Evolutionary conservation across 371 early-diverging fungal species (phyloP).

Genomic region (Lichtheimia corymbifera): DNA sequence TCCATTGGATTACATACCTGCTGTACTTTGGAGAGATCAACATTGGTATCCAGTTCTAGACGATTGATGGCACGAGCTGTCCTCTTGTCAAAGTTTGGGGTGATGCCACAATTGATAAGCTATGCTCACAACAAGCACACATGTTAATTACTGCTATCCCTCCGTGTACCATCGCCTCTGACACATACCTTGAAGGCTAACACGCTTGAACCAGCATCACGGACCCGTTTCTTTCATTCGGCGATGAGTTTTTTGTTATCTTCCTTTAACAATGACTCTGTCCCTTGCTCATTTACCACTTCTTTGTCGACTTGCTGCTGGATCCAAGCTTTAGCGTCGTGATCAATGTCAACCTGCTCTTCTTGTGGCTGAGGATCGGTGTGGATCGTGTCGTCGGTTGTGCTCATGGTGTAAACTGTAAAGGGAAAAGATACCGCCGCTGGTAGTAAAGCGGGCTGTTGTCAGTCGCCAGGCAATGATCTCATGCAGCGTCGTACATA

Average conservation of each 20-base stretch:
- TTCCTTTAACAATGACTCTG: background rate
- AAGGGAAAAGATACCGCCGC: background rate
- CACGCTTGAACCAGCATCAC: constrained; percentile 51
- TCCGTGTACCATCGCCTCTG: background rate
- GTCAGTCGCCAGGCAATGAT: too few species aligned
- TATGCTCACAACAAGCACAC: constrained; percentile 1
- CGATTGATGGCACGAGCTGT: constrained; percentile 58
- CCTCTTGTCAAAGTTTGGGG: constrained; percentile 55
- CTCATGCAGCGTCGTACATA: too few species aligned
- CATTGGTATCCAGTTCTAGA: constrained; percentile 55
- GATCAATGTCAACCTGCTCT: constrained; percentile 21
- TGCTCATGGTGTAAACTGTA: background rate
- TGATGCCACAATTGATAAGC: constrained; percentile 64
- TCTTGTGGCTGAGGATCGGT: background rate
- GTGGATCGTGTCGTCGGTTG: background rate
- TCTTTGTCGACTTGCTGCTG: constrained; percentile 50
- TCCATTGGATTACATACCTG: constrained; percentile 31
- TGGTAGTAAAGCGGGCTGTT: too few species aligned
- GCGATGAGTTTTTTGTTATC: background rate
- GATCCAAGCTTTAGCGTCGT: constrained; percentile 59
- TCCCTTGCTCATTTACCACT: constrained; percentile 36
- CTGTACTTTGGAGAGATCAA: constrained; percentile 54
- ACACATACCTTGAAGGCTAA: constrained; percentile 38
- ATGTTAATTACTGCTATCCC: background rate
- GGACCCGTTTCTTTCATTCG: constrained; percentile 49